Evolutionary conservation across 495 filamentous ascomycete genomes (phyloP).

Genomic region (Trichoderma parareesei): DNA sequence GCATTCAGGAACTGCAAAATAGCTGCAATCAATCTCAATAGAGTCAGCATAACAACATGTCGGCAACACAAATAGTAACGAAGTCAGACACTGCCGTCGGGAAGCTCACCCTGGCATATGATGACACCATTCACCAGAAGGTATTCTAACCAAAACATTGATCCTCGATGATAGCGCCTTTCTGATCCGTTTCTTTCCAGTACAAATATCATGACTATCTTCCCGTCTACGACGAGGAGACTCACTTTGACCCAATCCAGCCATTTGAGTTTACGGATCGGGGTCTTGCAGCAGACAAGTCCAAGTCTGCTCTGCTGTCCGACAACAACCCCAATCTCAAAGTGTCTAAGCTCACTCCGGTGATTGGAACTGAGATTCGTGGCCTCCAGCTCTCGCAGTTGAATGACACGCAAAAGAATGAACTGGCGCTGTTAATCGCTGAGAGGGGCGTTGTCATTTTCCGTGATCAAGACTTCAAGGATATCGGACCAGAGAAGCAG

Average conservation of each 20-base stretch:
- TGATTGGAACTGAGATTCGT: conserved; percentile 65
- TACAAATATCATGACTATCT: conserved; percentile 54
- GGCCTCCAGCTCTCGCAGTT: conserved; percentile 62
- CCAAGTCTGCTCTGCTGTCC: conserved; percentile 50
- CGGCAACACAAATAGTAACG: not conserved
- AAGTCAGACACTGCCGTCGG: not conserved
- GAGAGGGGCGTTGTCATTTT: conserved; percentile 69
- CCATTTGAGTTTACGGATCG: conserved; percentile 53
- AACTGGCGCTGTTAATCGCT: conserved; percentile 63
- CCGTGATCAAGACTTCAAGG: conserved; percentile 56
- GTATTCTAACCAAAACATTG: not conserved
- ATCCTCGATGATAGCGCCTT: not conserved
- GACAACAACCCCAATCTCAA: conserved; percentile 24
- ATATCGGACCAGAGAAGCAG: conserved; percentile 53
- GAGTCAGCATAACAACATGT: not conserved
- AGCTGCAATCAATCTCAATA: not conserved
- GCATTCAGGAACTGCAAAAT: not conserved
- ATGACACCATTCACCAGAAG: conserved; percentile 21
- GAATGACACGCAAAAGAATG: conserved; percentile 62
- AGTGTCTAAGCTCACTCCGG: conserved; percentile 56
- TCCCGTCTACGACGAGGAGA: conserved; percentile 53
- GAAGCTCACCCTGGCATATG: conserved; percentile 23
- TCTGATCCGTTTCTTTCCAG: conserved; percentile 20
- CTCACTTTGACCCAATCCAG: conserved; percentile 50
- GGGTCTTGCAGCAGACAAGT: conserved; percentile 47